phyloP scores from a whole-genome alignment of 1,139 yeast genomes.

The Diutina neorugosa region DNA sequence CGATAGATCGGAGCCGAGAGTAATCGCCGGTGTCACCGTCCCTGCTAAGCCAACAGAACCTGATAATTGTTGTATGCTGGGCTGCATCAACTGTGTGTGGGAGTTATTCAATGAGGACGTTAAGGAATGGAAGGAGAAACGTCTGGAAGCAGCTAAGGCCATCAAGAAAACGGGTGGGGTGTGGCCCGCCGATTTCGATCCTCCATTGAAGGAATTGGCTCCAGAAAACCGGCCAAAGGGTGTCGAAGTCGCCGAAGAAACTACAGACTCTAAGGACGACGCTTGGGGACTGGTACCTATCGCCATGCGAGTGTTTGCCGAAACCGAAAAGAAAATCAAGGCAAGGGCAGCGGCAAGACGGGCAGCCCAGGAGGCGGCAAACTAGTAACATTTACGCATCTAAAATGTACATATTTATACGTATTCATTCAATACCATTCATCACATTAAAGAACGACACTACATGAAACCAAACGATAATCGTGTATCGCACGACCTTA shows the following conservation, averaged over 20 bases:
- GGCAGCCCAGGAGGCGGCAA: not conserved
- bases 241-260: constrained; percentile 8
- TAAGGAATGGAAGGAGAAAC: constrained; percentile 59
- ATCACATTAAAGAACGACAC: no score
- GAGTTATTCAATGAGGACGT: constrained; percentile 81
- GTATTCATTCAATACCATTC: no score
- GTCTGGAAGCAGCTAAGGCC: constrained; percentile 49
- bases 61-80: constrained; percentile 95
- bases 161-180: constrained; percentile 37
- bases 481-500: no score
- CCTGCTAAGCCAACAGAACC: constrained; percentile 82
- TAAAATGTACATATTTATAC: not conserved
- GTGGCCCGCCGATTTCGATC: constrained; percentile 78
- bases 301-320: constrained; percentile 71
- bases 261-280: constrained; percentile 15
- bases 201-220: constrained; percentile 37
- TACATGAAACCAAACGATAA: no score
- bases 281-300: constrained; percentile 66
- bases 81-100: constrained; percentile 96
- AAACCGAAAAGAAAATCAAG: constrained; percentile 60
- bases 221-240: constrained; percentile 22
- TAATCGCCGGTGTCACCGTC: constrained; percentile 62
- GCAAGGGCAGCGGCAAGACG: constrained; percentile 8
- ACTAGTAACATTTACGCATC: not conserved
- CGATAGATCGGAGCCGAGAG: constrained; percentile 23